These are phyloP conservation scores for Artomyces pyxidatus DNA, from an alignment of 768 basidiomycete genomes.

Conservation along the genomic window DNA sequence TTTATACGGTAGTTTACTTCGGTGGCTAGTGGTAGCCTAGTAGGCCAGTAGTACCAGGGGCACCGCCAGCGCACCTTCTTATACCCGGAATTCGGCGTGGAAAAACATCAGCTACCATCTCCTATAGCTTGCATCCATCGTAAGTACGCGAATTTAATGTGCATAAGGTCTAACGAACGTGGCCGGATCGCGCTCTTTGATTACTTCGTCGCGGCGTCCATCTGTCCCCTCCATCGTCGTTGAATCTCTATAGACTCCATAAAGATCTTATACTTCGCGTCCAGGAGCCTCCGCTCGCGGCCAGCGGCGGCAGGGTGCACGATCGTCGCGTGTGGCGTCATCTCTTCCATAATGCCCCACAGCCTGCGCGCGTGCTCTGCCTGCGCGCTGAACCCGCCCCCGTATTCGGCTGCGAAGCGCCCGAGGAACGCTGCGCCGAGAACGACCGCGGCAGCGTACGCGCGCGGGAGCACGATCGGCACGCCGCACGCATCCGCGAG, in stretches of 20 bases:
- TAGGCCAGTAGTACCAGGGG: too few relatives aligned
- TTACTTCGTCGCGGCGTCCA: slow-evolving; percentile 46
- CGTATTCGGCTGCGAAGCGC: slow-evolving; percentile 63
- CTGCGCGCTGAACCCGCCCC: slow-evolving; percentile 26
- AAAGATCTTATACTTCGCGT: slow-evolving; percentile 94
- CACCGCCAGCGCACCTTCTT: too few relatives aligned
- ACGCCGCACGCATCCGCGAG: slow-evolving; percentile 80
- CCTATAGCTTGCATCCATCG: too few relatives aligned
- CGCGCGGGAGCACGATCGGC: slow-evolving; percentile 75
- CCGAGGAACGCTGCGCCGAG: slow-evolving; percentile 93
- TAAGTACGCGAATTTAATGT: too few relatives aligned
- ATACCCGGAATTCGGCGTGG: too few relatives aligned
- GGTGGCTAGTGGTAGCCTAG: too few relatives aligned
- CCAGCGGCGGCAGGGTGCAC: slow-evolving; percentile 54
- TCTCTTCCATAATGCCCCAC: slow-evolving; percentile 95
- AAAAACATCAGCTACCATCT: too few relatives aligned
- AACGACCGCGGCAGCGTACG: slow-evolving; percentile 76
- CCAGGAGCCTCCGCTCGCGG: slow-evolving; percentile 67
- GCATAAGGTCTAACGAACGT: too few relatives aligned
- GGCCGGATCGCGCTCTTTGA: too few relatives aligned
- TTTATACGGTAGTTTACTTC: too few relatives aligned
- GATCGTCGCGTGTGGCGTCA: slow-evolving; percentile 79
- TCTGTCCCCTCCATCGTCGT: slow-evolving; percentile 73
- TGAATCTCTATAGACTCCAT: slow-evolving; percentile 83
- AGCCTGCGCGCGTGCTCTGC: slow-evolving; percentile 53